Evolutionary conservation across 2,329 filamentous ascomycete genomes (phyloP).

Genomic region (Alternaria sp.): DNA sequence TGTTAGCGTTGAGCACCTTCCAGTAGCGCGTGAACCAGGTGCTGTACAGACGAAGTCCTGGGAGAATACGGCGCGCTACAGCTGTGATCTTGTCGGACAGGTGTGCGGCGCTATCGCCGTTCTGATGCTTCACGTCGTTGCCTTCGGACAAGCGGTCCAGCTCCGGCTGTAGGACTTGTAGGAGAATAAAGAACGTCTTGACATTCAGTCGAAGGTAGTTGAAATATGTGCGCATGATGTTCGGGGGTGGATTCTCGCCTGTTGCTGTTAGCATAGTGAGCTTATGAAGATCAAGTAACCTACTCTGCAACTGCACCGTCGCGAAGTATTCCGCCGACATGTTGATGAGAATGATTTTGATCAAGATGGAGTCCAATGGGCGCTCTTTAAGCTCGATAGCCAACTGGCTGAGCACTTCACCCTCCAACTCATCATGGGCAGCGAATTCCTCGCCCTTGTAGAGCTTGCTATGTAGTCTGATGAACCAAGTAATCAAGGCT

Average conservation of each 20-base stretch:
- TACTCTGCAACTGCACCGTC: conserved; percentile 66
- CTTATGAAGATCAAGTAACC: conserved; percentile 30
- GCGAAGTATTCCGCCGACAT: conserved; percentile 83
- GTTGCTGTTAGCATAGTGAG: conserved; percentile 20
- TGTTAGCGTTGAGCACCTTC: conserved; percentile 62
- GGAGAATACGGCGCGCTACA: conserved; percentile 68
- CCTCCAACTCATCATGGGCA: conserved; percentile 81
- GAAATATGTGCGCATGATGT: conserved; percentile 55
- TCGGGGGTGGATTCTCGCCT: conserved; percentile 44
- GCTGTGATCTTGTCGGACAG: conserved; percentile 63
- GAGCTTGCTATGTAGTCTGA: conserved; percentile 84
- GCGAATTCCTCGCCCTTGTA: conserved; percentile 78
- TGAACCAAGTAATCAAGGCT: conserved; percentile 80
- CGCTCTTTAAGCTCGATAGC: conserved; percentile 75
- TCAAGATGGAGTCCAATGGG: conserved; percentile 69
- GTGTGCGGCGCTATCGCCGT: conserved; percentile 44
- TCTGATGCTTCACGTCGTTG: conserved; percentile 57
- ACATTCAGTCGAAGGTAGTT: conserved; percentile 81
- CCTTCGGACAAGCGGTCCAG: conserved; percentile 65
- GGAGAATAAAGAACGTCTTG: conserved; percentile 75
- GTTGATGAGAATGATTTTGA: conserved; percentile 85
- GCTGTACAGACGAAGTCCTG: conserved; percentile 72
- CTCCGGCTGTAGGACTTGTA: conserved; percentile 74
- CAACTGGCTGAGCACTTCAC: conserved; percentile 82
- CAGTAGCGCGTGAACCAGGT: conserved; percentile 70